phyloP scores from a whole-genome alignment of 805 yeast species.

The Lachancea sp. region DNA sequence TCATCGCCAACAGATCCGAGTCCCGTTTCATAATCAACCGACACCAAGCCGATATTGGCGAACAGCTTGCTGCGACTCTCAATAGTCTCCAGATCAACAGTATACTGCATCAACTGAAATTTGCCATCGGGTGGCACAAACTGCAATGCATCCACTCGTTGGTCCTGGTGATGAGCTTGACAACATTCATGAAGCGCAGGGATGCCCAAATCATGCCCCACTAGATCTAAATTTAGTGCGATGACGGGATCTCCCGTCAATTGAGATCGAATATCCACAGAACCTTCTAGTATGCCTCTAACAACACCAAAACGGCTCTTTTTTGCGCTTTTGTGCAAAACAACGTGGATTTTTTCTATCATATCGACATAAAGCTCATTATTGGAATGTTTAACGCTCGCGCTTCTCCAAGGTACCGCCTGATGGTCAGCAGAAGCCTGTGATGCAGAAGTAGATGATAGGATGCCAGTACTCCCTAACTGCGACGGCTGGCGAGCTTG shows the following conservation, averaged over 20 bases:
- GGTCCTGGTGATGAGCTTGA: conserved; percentile 32
- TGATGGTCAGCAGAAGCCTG: conserved; percentile 21
- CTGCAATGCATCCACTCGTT: conserved; percentile 46
- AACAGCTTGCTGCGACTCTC: conserved; percentile 5
- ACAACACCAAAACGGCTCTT: conserved; percentile 12
- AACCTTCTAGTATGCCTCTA: conserved; percentile 49
- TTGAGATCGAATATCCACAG: conserved; percentile 54
- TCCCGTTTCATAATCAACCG: conserved; percentile 27
- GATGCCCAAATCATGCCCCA: conserved; percentile 42
- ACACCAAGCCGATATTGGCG: conserved; percentile 24
- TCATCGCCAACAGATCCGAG: conserved; percentile 36
- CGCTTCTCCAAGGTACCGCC: conserved; percentile 69
- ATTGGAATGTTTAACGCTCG: conserved; percentile 62
- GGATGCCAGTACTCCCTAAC: conserved; percentile 11
- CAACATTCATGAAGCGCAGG: conserved; percentile 73
- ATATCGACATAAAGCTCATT: conserved; percentile 87
- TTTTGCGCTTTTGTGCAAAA: conserved; percentile 30
- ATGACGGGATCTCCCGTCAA: conserved; percentile 76
- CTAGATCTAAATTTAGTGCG: conserved; percentile 45
- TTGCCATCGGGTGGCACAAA: conserved; percentile 90
- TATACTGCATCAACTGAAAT: conserved; percentile 55
- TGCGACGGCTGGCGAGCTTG: conserved; percentile 19
- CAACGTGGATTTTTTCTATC: conserved; percentile 55
- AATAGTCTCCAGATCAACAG: conserved; percentile 42
- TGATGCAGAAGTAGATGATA: conserved; percentile 9